Evolutionary conservation across 164 flowering plant species (phyloP), one percentile per base, ranked within the genome.

Genomic region (Houttuynia cordata): DNA sequence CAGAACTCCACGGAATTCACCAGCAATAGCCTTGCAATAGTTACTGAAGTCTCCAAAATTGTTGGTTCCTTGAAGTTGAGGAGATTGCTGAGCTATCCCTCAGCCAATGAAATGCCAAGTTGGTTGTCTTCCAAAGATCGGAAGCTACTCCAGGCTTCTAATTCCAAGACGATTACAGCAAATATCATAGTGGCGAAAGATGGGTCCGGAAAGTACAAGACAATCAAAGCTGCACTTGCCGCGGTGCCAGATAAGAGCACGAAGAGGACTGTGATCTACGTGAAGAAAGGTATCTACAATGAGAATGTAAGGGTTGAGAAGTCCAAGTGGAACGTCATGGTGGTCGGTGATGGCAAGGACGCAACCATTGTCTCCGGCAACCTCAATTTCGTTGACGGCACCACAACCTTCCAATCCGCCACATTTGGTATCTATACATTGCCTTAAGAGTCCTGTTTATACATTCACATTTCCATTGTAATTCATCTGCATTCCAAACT

Each of bases 21-120:
- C 0, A 89, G 97, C 68, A 89, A 89, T 55, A 83, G 90, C 39
- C 62, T 89, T 57, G 91, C 91, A 1, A 85, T 90, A 22, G 81
- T 71, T 0, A 5, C 88, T 0, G 82, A 75, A 52, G 62, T 90
- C 30, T 1, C 78, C 8, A 59, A 65, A 0, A 12, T 84, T 4
- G n/a, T 83, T 10, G 58, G 68, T 0, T 30, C 63, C 6, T 64
- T 87, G 60, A 64, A 76, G 22, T 40, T 75, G 53, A 76, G 20
- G 60, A 69, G 49, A 14, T 50, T 9, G 56, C 8, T 51, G 57
- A 50, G 8, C 40, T 47, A 0, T 71, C 1, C 53, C 9, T 10
- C 14, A 8, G 3, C 22, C 4, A n/a, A 20, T 15, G 45, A 53
- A n/a, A 17, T 53, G 15, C 64, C 64, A 24, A 30, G 10, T 24